Base-by-base conservation (phyloP, 345 rosid genomes). In the Rubroshorea leprosula region DNA sequence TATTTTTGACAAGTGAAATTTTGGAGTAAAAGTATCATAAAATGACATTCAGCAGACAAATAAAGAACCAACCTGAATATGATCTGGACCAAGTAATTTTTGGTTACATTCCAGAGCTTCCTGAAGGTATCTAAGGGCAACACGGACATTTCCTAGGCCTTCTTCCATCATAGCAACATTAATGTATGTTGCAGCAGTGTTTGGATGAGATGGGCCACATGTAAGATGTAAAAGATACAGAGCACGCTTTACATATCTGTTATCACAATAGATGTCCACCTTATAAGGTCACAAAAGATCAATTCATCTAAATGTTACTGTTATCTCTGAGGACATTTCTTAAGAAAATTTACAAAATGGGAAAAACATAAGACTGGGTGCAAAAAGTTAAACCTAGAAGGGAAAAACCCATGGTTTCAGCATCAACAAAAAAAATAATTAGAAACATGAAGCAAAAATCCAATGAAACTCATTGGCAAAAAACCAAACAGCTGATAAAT, bases 101-200 rank as follows among this genome's bases (percentile, higher is more conserved):
- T 89, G 95, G 79, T 93, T 93, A 65, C 99, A 93, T 69, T 89
- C 87, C 57, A 93, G 83, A 64, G 99, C 99, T 74, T 87, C 83
- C 70, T 93, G 97, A 69, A 89, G 97, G 70, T 93, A 93, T 78
- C 97, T 80, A 64, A 93, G 92, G 54, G 99, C 99, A 70, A 89
- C 87, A 77, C 87, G 99, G 71, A 89, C 97, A 70, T 93, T 93
- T 17, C 99, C 99, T 49, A 93, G 88, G 65, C 99, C 97, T 83
- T 93, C 99, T 85, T 93, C 99, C 99, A 93, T 89, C 99, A 93
- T 93, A 55, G 99, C 99, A 62, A 87, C 96, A 58, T 89, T 93
- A 60, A 93, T 93, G 75, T 93, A 93, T 54, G 99, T 93, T 52
- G 99, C 99, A 65, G 97, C 99, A 68, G 97, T 93, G 61, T 93